phyloP scores from a whole-genome alignment of 2,329 filamentous ascomycete species.

The Aspergillus awamori region DNA sequence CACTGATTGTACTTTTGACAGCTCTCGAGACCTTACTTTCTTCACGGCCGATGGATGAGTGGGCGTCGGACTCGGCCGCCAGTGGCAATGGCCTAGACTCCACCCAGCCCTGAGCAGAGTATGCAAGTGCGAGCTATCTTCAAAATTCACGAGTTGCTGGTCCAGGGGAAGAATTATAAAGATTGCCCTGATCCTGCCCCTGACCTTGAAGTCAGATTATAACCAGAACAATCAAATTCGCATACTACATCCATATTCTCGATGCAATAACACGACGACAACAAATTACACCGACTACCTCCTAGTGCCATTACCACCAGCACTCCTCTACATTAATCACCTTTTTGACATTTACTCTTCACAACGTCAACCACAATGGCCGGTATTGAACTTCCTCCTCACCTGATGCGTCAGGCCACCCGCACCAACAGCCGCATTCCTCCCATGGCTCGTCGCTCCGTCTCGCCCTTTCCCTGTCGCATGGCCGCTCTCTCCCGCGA shows the following conservation, averaged over 20 bases:
- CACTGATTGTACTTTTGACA: not conserved
- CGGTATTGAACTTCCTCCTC: constrained; percentile 1
- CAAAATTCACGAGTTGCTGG: not conserved
- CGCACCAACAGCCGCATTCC: constrained; percentile 22
- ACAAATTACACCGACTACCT: no score
- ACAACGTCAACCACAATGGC: constrained; percentile 8
- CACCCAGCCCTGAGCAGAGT: not conserved
- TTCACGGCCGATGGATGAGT: not conserved
- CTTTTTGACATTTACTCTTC: not conserved
- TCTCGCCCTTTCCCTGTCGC: constrained; percentile 10
- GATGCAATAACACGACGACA: not conserved
- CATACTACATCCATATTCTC: not conserved
- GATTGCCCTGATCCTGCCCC: not conserved
- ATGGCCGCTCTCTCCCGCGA: constrained; percentile 23
- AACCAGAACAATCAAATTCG: not conserved
- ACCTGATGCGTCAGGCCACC: constrained; percentile 12
- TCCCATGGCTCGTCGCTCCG: constrained; percentile 18
- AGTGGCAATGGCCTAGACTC: not conserved
- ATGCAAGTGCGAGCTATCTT: not conserved
- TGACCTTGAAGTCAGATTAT: not conserved
- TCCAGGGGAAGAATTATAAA: not conserved
- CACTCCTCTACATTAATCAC: no score
- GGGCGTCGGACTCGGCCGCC: not conserved
- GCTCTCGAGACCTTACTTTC: not conserved
- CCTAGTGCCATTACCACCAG: no score